A percentile compares a stretch with the other conserved stretches of the same genome.
Evolutionary conservation across 257 asterid genomes (phyloP).

Genomic region (Solanum corneliomulleri): DNA sequence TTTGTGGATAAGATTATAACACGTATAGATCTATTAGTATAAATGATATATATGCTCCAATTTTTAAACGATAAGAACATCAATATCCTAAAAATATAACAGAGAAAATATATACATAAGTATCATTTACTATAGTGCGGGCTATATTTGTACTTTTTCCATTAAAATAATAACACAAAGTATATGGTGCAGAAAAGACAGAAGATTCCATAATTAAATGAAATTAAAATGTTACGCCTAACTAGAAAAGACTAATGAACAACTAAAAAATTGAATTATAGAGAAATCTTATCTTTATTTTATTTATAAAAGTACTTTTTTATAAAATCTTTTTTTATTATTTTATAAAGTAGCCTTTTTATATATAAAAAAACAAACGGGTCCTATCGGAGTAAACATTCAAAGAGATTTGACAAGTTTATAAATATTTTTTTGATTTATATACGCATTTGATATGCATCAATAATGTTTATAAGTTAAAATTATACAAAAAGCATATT

Average conservation of each 20-base stretch:
- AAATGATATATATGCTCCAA: too few relatives aligned
- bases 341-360: too few relatives aligned
- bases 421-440: background rate
- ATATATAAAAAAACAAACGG: background rate
- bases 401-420: background rate
- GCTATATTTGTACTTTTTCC: too few relatives aligned
- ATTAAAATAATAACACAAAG: background rate
- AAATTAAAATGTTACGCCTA: background rate
- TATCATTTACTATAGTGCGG: too few relatives aligned
- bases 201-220: background rate
- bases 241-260: background rate
- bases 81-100: too few relatives aligned
- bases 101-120: too few relatives aligned
- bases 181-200: background rate
- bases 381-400: background rate
- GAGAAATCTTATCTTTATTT: background rate
- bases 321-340: too few relatives aligned
- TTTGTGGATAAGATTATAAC: too few relatives aligned
- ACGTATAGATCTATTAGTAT: fast-evolving
- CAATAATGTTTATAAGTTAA: background rate
- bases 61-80: fast-evolving
- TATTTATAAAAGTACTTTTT: too few relatives aligned
- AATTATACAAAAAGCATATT: background rate
- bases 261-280: background rate
- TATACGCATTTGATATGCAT: background rate